Evolutionary conservation across 257 asterid genomes (phyloP), one percentile per base, ranked within the genome.

Genomic region (Solanum sitiens): DNA sequence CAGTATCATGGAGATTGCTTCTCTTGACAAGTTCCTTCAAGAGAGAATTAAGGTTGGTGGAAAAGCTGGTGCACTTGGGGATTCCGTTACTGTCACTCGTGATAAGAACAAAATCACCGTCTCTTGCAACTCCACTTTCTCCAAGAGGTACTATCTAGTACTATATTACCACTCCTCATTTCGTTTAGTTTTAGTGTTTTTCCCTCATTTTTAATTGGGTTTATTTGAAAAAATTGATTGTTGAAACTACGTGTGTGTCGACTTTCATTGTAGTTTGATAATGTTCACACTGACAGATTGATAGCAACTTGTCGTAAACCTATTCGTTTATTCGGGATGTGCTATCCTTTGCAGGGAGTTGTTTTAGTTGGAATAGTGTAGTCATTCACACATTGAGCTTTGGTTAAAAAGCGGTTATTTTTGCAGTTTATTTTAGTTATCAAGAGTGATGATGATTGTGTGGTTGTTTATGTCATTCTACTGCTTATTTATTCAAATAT

Each of bases 21-120:
- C 96, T 8, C 92, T 94, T 63, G 96, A 92, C 88, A 94, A 94
- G 94, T 94, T 94, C 79, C 88, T 94, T 32, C 95, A 92, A 89
- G 95, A 93, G 92, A 88, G 96, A 33, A 93, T 94, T 79, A 94
- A 94, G 91, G 95, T 94, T 76, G 96, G 94, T 15, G 96, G 95
- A 0, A 94, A 94, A 74, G 94, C 95, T 89, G 96, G 94, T 67
- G 93, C 94, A 20, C 95, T 94, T 33, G 94, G 95, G 5, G 96
- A 94, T 61, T 89, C 94, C 53, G 94, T 94, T 23, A 61, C 93
- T 59, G 88, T 94, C 35, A 63, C 90, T 23, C 95, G 96, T 72
- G 95, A 94, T 32, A 94, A 94, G 89, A 89, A 68, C 88, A 93
- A 93, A 65, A 93, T 94, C 91, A 91, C 92, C 77, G 95, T 94